Evolutionary conservation across 2,329 filamentous ascomycete genomes (phyloP).

Genomic region (Diaporthe sp.): DNA sequence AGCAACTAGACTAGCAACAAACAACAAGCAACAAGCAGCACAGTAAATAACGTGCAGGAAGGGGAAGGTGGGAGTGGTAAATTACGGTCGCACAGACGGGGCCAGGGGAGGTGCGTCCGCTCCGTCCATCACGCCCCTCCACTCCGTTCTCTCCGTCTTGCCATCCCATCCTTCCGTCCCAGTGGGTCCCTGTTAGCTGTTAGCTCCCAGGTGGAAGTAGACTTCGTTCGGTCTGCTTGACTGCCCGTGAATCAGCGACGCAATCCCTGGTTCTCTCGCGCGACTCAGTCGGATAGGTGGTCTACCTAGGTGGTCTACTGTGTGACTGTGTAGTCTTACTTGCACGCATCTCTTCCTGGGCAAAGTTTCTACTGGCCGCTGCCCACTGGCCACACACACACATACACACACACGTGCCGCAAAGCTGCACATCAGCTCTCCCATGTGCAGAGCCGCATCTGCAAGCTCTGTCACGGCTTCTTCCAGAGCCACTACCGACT

Average conservation of each 20-base stretch:
- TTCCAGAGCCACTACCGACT: background rate
- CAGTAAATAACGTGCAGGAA: slow-evolving; percentile 1
- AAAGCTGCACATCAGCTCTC: background rate
- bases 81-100: slow-evolving; percentile 17
- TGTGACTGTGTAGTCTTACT: too few relatives aligned
- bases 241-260: background rate
- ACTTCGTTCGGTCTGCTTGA: too few relatives aligned
- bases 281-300: slow-evolving; percentile 17
- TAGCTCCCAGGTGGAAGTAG: too few relatives aligned
- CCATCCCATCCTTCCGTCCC: background rate
- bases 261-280: background rate
- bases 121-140: background rate
- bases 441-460: slow-evolving; percentile 12
- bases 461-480: background rate
- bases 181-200: too few relatives aligned
- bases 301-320: too few relatives aligned
- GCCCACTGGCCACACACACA: too few relatives aligned
- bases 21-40: background rate
- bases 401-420: background rate
- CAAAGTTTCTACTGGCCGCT: background rate
- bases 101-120: background rate
- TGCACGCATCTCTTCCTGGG: too few relatives aligned
- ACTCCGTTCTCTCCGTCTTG: background rate
- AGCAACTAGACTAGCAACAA: background rate
- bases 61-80: slow-evolving; percentile 15